Evolutionary conservation across 2,329 filamentous ascomycete species (phyloP).

Genomic region (Waltergamsia citrina): DNA sequence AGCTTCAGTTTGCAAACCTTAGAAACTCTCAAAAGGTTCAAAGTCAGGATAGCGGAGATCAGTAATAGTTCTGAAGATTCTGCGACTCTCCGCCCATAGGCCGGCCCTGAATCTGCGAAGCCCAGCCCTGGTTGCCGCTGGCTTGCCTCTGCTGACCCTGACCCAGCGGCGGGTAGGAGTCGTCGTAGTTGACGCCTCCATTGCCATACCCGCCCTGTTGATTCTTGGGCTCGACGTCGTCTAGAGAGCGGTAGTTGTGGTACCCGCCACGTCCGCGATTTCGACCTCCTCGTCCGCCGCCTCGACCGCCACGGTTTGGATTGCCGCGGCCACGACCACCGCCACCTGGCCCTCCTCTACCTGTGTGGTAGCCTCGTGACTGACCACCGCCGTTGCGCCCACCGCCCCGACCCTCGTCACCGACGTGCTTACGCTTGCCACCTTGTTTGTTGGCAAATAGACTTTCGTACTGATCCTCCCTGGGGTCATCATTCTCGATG

Average conservation of each 20-base stretch:
- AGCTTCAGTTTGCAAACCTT: too few species aligned
- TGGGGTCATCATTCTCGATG: slow-evolving; percentile 61
- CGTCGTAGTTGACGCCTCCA: slow-evolving; percentile 37
- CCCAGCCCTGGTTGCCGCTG: slow-evolving; percentile 1
- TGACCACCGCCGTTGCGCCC: slow-evolving; percentile 30
- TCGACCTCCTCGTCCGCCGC: slow-evolving; percentile 29
- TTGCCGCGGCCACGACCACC: slow-evolving; percentile 25
- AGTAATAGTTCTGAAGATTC: slow-evolving; percentile 33
- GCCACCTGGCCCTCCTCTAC: slow-evolving; percentile 26
- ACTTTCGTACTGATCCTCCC: slow-evolving; percentile 55
- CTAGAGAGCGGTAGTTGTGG: slow-evolving; percentile 54
- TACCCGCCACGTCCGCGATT: slow-evolving; percentile 37
- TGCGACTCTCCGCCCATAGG: slow-evolving; percentile 13
- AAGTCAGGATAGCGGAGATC: too few species aligned
- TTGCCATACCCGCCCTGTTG: slow-evolving; percentile 31
- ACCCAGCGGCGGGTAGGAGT: slow-evolving; percentile 20
- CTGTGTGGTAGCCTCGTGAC: slow-evolving; percentile 23
- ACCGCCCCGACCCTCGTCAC: slow-evolving; percentile 30
- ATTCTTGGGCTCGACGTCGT: slow-evolving; percentile 47
- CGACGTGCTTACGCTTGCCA: slow-evolving; percentile 51
- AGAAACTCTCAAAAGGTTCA: too few species aligned
- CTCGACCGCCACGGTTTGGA: slow-evolving; percentile 18
- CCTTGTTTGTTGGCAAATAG: slow-evolving; percentile 49
- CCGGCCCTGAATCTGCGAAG: slow-evolving; percentile 9
- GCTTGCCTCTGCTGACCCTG: slow-evolving; percentile 3